Conservation (phyloP, 2,329 filamentous ascomycete genomes). For the Colletotrichum truncatum region DNA sequence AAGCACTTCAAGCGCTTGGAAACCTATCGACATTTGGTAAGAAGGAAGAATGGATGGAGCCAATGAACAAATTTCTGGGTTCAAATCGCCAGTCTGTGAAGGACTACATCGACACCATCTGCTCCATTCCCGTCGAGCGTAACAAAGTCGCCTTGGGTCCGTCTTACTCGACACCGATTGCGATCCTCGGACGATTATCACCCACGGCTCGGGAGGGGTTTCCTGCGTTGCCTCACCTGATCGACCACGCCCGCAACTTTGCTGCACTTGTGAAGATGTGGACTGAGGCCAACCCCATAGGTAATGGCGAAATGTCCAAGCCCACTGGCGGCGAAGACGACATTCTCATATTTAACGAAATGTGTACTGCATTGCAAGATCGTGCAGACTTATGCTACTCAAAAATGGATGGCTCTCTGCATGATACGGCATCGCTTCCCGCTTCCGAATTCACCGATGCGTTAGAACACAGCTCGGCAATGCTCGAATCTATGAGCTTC, state of each 20-base stretch:
- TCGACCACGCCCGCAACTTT: slow-evolving; percentile 88
- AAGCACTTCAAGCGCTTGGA: slow-evolving; percentile 88
- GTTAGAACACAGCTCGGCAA: slow-evolving; percentile 51
- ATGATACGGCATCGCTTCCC: slow-evolving; percentile 43
- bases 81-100: slow-evolving; percentile 83
- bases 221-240: slow-evolving; percentile 89
- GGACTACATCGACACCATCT: slow-evolving; percentile 86
- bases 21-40: slow-evolving; percentile 92
- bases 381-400: slow-evolving; percentile 62
- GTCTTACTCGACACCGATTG: slow-evolving; percentile 91
- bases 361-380: slow-evolving; percentile 60
- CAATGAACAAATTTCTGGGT: slow-evolving; percentile 90
- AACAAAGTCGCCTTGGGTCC: slow-evolving; percentile 63
- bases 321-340: slow-evolving; percentile 51
- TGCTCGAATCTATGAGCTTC: slow-evolving; percentile 46
- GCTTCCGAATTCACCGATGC: slow-evolving; percentile 55
- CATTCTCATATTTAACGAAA: slow-evolving; percentile 60
- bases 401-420: slow-evolving; percentile 55
- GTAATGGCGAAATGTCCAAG: slow-evolving; percentile 31
- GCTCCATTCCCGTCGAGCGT: slow-evolving; percentile 80
- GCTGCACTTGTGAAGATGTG: slow-evolving; percentile 85
- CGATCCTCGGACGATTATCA: slow-evolving; percentile 85
- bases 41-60: slow-evolving; percentile 99
- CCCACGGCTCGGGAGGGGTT: slow-evolving; percentile 89
- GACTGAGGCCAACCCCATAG: slow-evolving; percentile 64